Conservation (phyloP, 192 early-diverging fungal genomes). For the Coemansia sp. region DNA sequence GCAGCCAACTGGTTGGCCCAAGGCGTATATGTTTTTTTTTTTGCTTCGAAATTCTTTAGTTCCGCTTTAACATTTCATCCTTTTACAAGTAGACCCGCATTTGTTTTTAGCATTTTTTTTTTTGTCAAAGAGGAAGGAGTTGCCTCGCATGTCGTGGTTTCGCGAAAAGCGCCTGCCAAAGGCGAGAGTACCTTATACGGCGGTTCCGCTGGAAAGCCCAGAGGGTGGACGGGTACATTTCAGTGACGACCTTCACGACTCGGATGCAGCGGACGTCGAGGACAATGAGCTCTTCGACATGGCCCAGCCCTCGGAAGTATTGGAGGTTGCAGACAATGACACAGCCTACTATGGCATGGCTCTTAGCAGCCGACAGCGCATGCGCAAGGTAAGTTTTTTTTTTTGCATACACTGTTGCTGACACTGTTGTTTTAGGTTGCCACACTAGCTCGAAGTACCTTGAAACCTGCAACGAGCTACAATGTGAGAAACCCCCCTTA, state of each 20-base stretch:
- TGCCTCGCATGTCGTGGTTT: conserved; percentile 20
- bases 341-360: conserved; percentile 43
- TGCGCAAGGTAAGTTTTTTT: conserved; percentile 29
- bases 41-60: conserved; percentile 3
- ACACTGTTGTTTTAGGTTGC: neutral
- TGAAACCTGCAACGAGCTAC: neutral
- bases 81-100: neutral
- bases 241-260: conserved; percentile 19
- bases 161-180: conserved; percentile 33
- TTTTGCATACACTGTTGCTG: neutral
- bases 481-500: neutral
- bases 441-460: neutral
- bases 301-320: conserved; percentile 13
- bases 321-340: conserved; percentile 48
- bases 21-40: neutral
- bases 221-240: conserved; percentile 30
- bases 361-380: conserved; percentile 31
- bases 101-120: conserved; percentile 8
- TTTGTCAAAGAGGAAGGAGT: neutral
- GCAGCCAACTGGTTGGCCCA: neutral
- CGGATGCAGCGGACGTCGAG: conserved; percentile 37
- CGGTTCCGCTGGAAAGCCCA: conserved; percentile 24
- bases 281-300: conserved; percentile 48
- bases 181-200: conserved; percentile 32
- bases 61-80: neutral